Evolutionary conservation across 2,329 filamentous ascomycete genomes (phyloP), one percentile per base, ranked within the genome.

Genomic region (Elsinoe fawcettii): DNA sequence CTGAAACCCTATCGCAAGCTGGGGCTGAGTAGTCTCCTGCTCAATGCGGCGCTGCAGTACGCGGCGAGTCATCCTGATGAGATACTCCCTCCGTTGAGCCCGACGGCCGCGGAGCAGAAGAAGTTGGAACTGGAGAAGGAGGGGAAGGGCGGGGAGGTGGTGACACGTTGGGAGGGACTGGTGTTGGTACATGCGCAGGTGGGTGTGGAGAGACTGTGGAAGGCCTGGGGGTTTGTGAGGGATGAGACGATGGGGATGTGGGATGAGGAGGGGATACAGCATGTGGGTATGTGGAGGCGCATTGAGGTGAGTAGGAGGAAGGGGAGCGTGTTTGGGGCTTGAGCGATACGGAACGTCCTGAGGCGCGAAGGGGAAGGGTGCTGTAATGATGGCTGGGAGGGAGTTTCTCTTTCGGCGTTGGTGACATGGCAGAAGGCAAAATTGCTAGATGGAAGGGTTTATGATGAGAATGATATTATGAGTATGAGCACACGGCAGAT

Each of bases 231-330:
- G 0, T 96, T 96, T 69, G 72, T 76, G 60, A 75, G 81, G 8
- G 90, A 96, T 70, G 79, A 87, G 66, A 75, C 72, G 8, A 82
- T 92, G 80, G 88, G 88, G 0, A 77, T 70, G 30, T 96, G 90
- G 90, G 77, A 78, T 60, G 90, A 96, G 70, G 90, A 93, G 66
- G 88, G 87, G 3, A 92, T 96, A 56, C 77, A 81, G 62, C 90
- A 96, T 74, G 79, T 95, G 16, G 90, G 88, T 59, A 95, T 96
- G 90, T 95, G 82, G 79, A 79, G 72, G 69, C 64, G 73, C 58
- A 36, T 78, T 16, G 69, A 71, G 57, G 60, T 75, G n/a, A 18
- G 20, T 12, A 43, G 54, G 20, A 43, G 54, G 37, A 27, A 39
- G 11, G 43, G 9, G 12, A 56, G 54, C 22, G 18, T 56, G 16